Evolutionary conservation across 768 basidiomycete species (phyloP).

Genomic region (Trametes cinnabarina): DNA sequence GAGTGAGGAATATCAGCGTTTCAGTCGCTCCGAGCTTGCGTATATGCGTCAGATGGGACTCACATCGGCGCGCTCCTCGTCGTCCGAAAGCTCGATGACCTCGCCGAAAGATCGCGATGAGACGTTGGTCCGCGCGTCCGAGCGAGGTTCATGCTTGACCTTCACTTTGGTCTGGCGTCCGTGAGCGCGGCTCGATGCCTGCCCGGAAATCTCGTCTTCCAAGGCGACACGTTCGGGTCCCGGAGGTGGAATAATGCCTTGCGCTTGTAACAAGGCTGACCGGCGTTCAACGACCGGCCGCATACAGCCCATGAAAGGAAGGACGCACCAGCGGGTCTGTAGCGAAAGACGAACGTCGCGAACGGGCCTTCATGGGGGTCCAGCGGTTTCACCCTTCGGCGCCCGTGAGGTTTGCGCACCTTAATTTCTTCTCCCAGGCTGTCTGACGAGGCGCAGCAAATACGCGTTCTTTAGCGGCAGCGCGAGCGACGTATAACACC

Average conservation of each 20-base stretch:
- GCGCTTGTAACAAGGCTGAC: background rate
- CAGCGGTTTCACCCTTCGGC: background rate
- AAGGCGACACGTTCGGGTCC: background rate
- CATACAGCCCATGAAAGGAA: background rate
- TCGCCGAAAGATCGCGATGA: too few species aligned
- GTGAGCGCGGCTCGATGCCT: background rate
- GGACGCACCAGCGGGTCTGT: constrained; percentile 14
- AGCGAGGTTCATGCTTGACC: too few species aligned
- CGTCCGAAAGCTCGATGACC: constrained; percentile 1
- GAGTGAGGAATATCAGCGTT: background rate
- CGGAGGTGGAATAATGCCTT: background rate
- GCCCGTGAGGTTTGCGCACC: background rate
- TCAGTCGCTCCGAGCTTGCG: too few species aligned
- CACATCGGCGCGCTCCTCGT: background rate
- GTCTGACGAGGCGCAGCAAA: too few species aligned
- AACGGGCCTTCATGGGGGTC: constrained; percentile 5
- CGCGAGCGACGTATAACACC: too few species aligned
- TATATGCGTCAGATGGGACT: background rate
- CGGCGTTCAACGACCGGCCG: background rate
- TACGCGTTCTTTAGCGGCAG: too few species aligned
- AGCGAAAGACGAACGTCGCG: constrained; percentile 17
- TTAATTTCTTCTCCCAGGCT: constrained; percentile 9
- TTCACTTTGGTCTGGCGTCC: background rate
- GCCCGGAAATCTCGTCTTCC: background rate
- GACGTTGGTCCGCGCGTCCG: too few species aligned